These are phyloP conservation scores for Elaphomyces granulatus DNA, from an alignment of 495 filamentous ascomycete genomes.

Conservation along the genomic window DNA sequence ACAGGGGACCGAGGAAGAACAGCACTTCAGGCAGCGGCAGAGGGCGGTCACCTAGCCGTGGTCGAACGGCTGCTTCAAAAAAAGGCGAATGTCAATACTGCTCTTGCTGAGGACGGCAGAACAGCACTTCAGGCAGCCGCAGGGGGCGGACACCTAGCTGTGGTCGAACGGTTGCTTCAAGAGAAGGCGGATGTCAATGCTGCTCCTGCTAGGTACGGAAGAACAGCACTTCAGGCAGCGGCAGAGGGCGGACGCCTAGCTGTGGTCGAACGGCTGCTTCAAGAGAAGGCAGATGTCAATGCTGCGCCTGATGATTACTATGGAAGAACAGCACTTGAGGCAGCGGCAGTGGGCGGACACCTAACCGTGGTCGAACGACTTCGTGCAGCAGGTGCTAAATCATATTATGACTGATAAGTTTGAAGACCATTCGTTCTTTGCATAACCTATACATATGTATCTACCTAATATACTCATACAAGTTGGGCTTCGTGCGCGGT, in stretches of 20 bases:
- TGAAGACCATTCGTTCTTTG: too few relatives aligned
- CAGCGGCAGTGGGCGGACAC: constrained; percentile 3
- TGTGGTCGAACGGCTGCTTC: constrained; percentile 25
- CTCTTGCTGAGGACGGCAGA: constrained; percentile 1
- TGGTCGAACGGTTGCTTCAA: constrained; percentile 4
- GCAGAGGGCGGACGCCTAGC: constrained; percentile 21
- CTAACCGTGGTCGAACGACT: constrained; percentile 1
- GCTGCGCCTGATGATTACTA: constrained; percentile 6
- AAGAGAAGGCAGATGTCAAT: constrained; percentile 28
- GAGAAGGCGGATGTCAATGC: constrained; percentile 8
- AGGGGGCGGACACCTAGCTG: constrained; percentile 5
- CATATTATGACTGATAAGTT: too few relatives aligned
- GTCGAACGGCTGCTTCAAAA: constrained; percentile 4
- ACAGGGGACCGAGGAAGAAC: too few relatives aligned
- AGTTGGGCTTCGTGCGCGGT: too few relatives aligned
- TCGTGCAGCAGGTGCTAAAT: constrained; percentile 1
- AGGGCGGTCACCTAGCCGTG: constrained; percentile 21
- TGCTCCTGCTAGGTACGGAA: constrained; percentile 9
- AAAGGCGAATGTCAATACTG: constrained; percentile 5
- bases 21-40: constrained; percentile 23
- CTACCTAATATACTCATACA: too few relatives aligned
- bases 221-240: constrained; percentile 25
- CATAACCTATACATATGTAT: too few relatives aligned
- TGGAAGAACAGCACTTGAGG: constrained; percentile 9
- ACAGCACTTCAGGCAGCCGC: constrained; percentile 6